Conservation (phyloP, 345 rosid species). For the Citrus unshiu region DNA sequence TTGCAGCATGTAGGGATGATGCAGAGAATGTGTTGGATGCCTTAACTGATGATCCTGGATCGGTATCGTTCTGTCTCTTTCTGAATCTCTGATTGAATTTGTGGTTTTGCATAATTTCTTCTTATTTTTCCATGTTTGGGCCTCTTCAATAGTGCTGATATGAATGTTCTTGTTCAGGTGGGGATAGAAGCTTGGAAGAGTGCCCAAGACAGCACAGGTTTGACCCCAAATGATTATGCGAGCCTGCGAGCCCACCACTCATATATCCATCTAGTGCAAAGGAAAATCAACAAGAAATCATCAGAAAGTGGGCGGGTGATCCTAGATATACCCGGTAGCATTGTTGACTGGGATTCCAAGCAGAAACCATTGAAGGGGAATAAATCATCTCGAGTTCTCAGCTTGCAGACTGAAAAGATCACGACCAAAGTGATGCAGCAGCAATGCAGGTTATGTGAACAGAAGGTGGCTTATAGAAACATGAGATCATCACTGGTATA, state of each 20-base stretch:
- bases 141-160: conserved; percentile 5
- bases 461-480: conserved; percentile 29
- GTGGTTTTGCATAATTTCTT: not conserved
- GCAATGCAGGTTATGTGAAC: conserved; percentile 45
- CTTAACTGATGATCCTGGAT: conserved; percentile 62
- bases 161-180: conserved; percentile 36
- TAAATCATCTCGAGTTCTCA: not conserved
- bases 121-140: not conserved
- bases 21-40: conserved; percentile 58
- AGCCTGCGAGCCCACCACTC: conserved; percentile 45
- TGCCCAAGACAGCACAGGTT: conserved; percentile 48
- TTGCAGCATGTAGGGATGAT: conserved; percentile 57
- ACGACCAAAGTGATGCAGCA: conserved; percentile 16
- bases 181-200: conserved; percentile 59
- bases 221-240: conserved; percentile 63
- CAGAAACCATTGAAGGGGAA: conserved; percentile 27
- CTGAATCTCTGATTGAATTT: not conserved
- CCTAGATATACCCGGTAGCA: conserved; percentile 37
- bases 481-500: conserved; percentile 33
- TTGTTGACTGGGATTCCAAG: conserved; percentile 12
- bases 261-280: conserved; percentile 51
- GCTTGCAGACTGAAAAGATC: conserved; percentile 26
- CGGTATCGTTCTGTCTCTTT: conserved; percentile 29
- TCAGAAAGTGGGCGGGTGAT: conserved; percentile 28
- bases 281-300: conserved; percentile 39